Base-by-base conservation (phyloP, 1,139 yeast species). In the Geotrichum histeridarum region DNA sequence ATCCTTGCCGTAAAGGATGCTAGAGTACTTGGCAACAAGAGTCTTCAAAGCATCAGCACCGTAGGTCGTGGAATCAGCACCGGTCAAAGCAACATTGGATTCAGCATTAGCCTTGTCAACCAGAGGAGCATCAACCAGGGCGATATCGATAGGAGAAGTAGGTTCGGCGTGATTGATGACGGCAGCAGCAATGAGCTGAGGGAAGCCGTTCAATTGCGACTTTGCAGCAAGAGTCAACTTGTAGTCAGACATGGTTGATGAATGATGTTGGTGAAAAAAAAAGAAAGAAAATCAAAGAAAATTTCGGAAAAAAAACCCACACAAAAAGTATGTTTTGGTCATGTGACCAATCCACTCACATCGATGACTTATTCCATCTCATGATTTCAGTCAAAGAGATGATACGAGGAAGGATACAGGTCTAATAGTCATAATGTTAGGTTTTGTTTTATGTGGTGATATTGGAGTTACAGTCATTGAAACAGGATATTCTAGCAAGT, bases 151-250 rank as follows among this genome's bases (percentile, higher is more conserved):
- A 38, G 87, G 72, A 49, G 72, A 67, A 41, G 71, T 69, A 22
- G 75, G 76, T 41, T 77, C 77, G 11, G 75, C 71, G 48, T 77
- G 69, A 71, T 88, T 87, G 66, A 86, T 81, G 54, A 86, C 77
- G 31, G 84, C 83, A 47, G 90, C 87, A 42, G 95, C 95, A 66
- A 86, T 81, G 59, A 90, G 73, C 27, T 83, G 81, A n/a, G 90
- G 81, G 68, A 88, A 91, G 31, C 93, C 94, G 56, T 86, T 82
- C 51, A 79, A 77, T 42, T 86, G 86, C 8, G 96, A 95, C 76
- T 89, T 90, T 56, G 89, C 91, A 57, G 96, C 96, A 62, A 91
- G 72, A 54, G 83, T 77, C 44, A 53, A 49, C 43, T 44, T 45
- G 42, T 36, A 53, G 36, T 53, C 43, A 45, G 55, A 53, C 55